A percentile compares a stretch with the other conserved stretches of the same genome.
phyloP scores from a whole-genome alignment of 306 rosid genomes.

The Clitoria ternatea region DNA sequence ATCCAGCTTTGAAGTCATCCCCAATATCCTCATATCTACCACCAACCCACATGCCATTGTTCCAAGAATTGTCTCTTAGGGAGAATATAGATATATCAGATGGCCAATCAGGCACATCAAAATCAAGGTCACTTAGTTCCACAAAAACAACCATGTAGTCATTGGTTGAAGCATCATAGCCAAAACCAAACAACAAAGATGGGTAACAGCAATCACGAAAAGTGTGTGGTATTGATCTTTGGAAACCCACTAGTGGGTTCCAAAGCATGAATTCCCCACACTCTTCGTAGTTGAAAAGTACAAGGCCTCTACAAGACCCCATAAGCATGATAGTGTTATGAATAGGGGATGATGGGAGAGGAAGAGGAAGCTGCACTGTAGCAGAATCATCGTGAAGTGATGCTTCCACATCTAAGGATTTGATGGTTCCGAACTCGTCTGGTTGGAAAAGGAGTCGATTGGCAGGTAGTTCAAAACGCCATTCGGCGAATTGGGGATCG shows the following conservation, averaged over 20 bases:
- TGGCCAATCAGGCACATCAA: accelerated
- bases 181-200: not conserved
- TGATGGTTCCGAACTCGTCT: too few relatives aligned
- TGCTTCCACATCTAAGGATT: not conserved
- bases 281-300: not conserved
- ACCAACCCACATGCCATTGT: not conserved
- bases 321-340: accelerated
- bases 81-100: not conserved
- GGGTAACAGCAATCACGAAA: accelerated
- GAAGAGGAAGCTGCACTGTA: not conserved
- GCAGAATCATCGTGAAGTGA: not conserved
- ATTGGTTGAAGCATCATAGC: not conserved
- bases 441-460: not conserved
- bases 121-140: too few relatives aligned
- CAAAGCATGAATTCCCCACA: not conserved
- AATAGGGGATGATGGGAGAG: not conserved
- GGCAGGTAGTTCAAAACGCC: not conserved
- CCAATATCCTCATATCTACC: too few relatives aligned
- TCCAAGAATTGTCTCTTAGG: not conserved
- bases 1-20: not conserved
- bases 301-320: not conserved
- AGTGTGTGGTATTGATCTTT: not conserved
- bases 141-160: not conserved
- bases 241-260: not conserved
- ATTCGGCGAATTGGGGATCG: not conserved